These are phyloP conservation scores for Nyssa sinensis DNA, from an alignment of 148 eudicot species.

Conservation along the genomic window DNA sequence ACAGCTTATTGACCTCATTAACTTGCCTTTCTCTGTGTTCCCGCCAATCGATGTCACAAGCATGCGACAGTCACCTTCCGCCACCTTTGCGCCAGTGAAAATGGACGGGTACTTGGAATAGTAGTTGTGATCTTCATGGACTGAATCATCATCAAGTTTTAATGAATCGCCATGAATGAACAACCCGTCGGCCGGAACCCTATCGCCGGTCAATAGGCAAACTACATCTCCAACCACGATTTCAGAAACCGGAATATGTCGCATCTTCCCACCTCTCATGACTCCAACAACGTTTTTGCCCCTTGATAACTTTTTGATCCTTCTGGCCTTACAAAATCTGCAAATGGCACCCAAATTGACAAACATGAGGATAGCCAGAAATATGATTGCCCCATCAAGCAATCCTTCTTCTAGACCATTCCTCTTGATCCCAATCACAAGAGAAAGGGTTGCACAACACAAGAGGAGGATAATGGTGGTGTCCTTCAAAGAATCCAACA, in stretches of 20 bases:
- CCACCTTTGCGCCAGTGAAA: constrained; percentile 9
- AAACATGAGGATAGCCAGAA: constrained; percentile 1
- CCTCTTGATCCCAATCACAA: constrained; percentile 14
- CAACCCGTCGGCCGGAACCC: constrained; percentile 9
- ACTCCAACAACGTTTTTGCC: background rate
- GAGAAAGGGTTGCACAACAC: constrained; percentile 16
- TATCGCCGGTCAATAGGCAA: constrained; percentile 4
- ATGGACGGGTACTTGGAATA: background rate
- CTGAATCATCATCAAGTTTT: background rate
- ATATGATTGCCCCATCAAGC: background rate
- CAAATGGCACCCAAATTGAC: constrained; percentile 6
- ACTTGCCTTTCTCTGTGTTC: constrained; percentile 12
- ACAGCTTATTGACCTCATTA: constrained; percentile 7
- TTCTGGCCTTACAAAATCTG: background rate
- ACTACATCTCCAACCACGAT: constrained; percentile 14
- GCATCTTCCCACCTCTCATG: background rate
- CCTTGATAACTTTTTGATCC: background rate
- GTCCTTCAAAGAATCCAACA: constrained; percentile 6
- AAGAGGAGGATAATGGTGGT: constrained; percentile 11
- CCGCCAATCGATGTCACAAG: constrained; percentile 7
- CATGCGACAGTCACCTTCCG: constrained; percentile 1
- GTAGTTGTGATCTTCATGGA: background rate
- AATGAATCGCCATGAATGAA: background rate
- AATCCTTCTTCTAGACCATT: constrained; percentile 12
- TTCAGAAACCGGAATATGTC: background rate